Evolutionary conservation across 129 eudicot genomes (phyloP).

Genomic region (Centaurea solstitialis): DNA sequence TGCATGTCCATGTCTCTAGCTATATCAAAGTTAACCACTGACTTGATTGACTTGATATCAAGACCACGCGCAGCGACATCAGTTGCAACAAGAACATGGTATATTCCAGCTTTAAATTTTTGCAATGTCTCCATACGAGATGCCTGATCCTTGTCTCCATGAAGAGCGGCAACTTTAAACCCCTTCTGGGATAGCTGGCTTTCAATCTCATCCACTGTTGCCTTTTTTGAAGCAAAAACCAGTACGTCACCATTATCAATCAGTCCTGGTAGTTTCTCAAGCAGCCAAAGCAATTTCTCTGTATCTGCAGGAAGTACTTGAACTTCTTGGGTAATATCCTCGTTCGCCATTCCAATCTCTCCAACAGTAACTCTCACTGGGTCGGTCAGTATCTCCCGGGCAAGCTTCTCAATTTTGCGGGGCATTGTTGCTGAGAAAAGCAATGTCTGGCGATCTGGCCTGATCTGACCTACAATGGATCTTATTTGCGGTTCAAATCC

Average conservation of each 20-base stretch:
- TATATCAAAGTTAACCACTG: conserved; percentile 93
- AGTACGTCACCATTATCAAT: conserved; percentile 89
- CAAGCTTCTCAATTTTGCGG: conserved; percentile 89
- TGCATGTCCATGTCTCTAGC: conserved; percentile 99
- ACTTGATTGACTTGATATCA: conserved; percentile 91
- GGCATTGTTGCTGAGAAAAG: conserved; percentile 99
- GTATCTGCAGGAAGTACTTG: conserved; percentile 73
- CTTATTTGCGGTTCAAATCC: conserved; percentile 97
- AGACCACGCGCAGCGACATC: conserved; percentile 99
- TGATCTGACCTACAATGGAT: conserved; percentile 91
- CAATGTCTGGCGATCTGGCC: conserved; percentile 93
- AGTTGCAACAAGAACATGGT: conserved; percentile 93
- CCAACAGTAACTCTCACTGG: conserved; percentile 97
- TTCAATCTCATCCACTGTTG: conserved; percentile 89
- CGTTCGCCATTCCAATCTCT: conserved; percentile 95
- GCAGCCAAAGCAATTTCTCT: conserved; percentile 87
- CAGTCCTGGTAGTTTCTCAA: conserved; percentile 76
- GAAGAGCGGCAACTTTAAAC: conserved; percentile 92
- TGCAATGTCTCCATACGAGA: conserved; percentile 89
- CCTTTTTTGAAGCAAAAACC: conserved; percentile 93
- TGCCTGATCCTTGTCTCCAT: conserved; percentile 96
- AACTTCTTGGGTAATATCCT: conserved; percentile 93
- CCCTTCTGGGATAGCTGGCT: conserved; percentile 69
- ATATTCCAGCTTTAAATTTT: conserved; percentile 79
- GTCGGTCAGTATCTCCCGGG: conserved; percentile 87